A percentile compares a stretch with the other conserved stretches of the same genome.
Conservation (phyloP, 352 stramenopile genomes). For the Pythium sp. region DNA sequence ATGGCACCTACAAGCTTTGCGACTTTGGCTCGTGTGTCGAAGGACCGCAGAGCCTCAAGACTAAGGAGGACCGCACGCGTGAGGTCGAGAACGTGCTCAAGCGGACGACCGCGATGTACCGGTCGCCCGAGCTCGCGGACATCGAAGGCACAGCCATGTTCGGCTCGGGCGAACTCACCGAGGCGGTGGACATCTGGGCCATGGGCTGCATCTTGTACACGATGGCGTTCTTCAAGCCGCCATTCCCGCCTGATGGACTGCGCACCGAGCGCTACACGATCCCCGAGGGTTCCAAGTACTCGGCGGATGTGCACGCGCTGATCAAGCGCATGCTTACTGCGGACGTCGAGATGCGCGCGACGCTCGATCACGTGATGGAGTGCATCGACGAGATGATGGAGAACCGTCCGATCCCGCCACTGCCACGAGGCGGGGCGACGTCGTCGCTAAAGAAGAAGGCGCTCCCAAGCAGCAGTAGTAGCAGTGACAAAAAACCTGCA, state of each 20-base stretch:
- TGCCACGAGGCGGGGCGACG: conserved; percentile 14
- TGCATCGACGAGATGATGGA: conserved; percentile 76
- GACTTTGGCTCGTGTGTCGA: conserved; percentile 94
- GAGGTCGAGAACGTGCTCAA: conserved; percentile 95
- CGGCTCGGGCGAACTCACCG: conserved; percentile 87
- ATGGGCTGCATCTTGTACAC: conserved; percentile 97
- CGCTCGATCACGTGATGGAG: conserved; percentile 91
- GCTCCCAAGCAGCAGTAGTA: background rate
- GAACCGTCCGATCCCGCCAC: conserved; percentile 35
- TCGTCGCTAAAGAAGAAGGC: conserved; percentile 30
- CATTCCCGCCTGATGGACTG: conserved; percentile 94
- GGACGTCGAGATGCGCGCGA: conserved; percentile 88
- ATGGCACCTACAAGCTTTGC: conserved; percentile 93
- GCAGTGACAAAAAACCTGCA: background rate
- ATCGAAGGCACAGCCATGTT: conserved; percentile 91
- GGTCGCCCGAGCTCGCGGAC: conserved; percentile 96
- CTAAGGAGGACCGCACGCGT: conserved; percentile 78
- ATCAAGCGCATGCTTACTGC: conserved; percentile 91
- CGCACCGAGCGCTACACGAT: conserved; percentile 93
- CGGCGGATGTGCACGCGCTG: conserved; percentile 81
- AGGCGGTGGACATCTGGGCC: conserved; percentile 92
- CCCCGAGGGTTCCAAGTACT: conserved; percentile 88
- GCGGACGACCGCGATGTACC: conserved; percentile 97
- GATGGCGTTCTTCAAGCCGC: conserved; percentile 94
- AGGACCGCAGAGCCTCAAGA: conserved; percentile 68